Percentiles rank a stretch among this genome's conserved stretches.
These are phyloP conservation scores for Thuja plicata DNA, from an alignment of 83 land plant genomes.

Conservation along the genomic window DNA sequence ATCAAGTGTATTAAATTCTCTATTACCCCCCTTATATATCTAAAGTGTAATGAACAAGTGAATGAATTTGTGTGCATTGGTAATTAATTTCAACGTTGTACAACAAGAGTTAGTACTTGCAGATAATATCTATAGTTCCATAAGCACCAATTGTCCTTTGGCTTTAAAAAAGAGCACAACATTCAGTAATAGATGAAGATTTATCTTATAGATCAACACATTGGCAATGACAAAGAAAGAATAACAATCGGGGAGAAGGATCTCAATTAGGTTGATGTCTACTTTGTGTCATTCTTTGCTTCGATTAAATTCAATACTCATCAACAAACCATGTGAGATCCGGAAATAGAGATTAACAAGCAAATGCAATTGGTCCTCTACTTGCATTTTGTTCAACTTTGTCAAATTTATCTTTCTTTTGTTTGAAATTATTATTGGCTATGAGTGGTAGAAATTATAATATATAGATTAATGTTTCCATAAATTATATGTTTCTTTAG, in stretches of 20 bases:
- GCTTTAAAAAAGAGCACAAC: conserved; percentile 72
- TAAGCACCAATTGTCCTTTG: conserved; percentile 1
- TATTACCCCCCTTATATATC: too few species aligned
- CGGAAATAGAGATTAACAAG: conserved; percentile 61
- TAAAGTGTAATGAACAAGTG: too few species aligned
- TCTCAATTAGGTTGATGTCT: conserved; percentile 65
- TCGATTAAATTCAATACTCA: conserved; percentile 68
- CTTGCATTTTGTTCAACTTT: neutral
- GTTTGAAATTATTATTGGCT: neutral
- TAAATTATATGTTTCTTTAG: neutral
- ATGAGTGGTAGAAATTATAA: neutral
- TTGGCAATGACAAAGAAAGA: conserved; percentile 15
- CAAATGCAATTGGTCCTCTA: conserved; percentile 52
- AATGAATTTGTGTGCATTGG: too few species aligned
- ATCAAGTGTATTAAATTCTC: too few species aligned
- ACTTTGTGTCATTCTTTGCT: conserved; percentile 85
- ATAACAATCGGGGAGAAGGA: conserved; percentile 64
- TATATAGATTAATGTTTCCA: neutral
- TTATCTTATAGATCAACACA: conserved; percentile 34
- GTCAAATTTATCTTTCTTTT: neutral
- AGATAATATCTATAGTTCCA: too few species aligned
- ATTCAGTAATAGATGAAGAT: conserved; percentile 86
- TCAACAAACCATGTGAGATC: conserved; percentile 70
- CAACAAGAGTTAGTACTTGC: too few species aligned
- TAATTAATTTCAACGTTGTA: too few species aligned